Evolutionary conservation across 345 rosid species (phyloP), one percentile per base, ranked within the genome.

Genomic region (Arabidopsis suecica): DNA sequence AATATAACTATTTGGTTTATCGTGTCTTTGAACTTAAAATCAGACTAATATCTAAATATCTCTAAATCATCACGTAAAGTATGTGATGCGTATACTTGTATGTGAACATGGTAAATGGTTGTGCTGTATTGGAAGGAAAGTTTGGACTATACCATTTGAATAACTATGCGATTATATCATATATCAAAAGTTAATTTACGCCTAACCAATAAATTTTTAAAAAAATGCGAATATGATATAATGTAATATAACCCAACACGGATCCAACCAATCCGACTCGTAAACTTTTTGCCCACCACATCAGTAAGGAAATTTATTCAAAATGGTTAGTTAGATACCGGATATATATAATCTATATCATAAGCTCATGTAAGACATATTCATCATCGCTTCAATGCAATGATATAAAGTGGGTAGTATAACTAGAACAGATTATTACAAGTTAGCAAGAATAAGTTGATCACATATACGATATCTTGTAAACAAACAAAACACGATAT

Each of bases 61-160:
- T 23, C 16, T 23, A 65, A 65, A 30, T 57, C 23, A n/a, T 65
- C 61, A 74, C 73, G 61, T 58, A 28, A 65, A 56, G 65, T 66
- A 38, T 48, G 33, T 48, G 50, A 40, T 57, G 65, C 65, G 58
- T 42, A 13, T 25, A 74, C 42, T 36, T 34, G 8, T 48, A 45
- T 25, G 54, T 62, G 14, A 59, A 36, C 36, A 60, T 18, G 20
- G 42, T 62, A 30, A 62, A 61, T 16, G 42, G 23, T 61, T 51
- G 33, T 25, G 9, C 33, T 71, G 45, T 41, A 11, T 22, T 22
- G 20, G 63, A 22, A 18, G 2, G 13, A 50, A 3, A 9, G 3
- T 42, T 73, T 50, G 50, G 61, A 42, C 14, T 38, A 41, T 9
- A 34, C n/a, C 0, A 41, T 62, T 25, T 62, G n/a, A 7, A 16